Evolutionary conservation across 257 asterid species (phyloP).

Genomic region (Solanum medicagineum): DNA sequence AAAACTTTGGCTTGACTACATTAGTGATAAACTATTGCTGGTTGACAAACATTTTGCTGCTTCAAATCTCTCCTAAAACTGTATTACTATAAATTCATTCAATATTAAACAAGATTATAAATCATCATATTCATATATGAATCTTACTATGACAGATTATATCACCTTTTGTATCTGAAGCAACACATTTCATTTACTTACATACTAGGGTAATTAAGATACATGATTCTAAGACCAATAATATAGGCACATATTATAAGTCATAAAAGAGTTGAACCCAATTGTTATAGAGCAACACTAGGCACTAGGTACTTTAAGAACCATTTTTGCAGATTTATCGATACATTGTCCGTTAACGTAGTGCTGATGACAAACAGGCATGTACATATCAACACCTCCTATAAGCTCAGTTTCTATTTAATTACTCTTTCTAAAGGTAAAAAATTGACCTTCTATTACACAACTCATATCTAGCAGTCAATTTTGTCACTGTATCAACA

Average conservation of each 20-base stretch:
- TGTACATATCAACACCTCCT: constrained; percentile 75
- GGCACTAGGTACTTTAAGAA: not conserved
- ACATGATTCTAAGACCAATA: not conserved
- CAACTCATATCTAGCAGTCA: constrained; percentile 67
- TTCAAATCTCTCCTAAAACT: no score
- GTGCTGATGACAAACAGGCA: constrained; percentile 90
- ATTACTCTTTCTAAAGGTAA: constrained; percentile 58
- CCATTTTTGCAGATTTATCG: constrained; percentile 3
- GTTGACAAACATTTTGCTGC: no score
- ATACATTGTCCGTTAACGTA: constrained; percentile 22
- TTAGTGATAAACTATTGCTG: no score
- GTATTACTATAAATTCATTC: no score
- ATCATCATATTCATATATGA: not conserved
- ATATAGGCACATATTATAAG: not conserved
- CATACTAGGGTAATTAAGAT: not conserved
- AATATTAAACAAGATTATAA: no score
- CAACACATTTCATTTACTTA: not conserved
- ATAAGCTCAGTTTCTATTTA: constrained; percentile 54
- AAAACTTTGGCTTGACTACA: no score
- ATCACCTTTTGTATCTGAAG: not conserved
- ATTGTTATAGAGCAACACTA: not conserved
- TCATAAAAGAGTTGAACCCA: no score
- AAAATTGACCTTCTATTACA: constrained; percentile 60
- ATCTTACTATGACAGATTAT: not conserved
- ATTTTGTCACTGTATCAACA: constrained; percentile 69